Base-by-base conservation (phyloP, 2,329 filamentous ascomycete genomes). In the Knoxdaviesia proteae region DNA sequence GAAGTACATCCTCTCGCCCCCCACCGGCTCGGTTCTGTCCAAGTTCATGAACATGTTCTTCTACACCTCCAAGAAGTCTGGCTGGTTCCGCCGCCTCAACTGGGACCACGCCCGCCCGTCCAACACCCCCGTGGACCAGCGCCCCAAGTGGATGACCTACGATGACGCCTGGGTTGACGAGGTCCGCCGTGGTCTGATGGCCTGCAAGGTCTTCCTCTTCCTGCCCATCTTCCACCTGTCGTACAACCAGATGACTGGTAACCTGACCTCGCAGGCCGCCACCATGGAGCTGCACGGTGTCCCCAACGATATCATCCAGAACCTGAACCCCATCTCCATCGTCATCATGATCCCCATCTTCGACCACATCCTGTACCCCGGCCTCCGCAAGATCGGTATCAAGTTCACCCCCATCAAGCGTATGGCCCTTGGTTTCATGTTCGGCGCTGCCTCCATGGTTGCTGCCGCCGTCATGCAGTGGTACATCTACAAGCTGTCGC, bases 111-210 rank as follows among this genome's bases (percentile, higher is more conserved):
- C 74, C 46, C 82, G 81, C 60, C 80, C 80, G 3, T 80, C 74
- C 54, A 61, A 64, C 34, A 64, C 83, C 5, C 60, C 68, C 7
- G 60, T 67, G 35, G 57, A 56, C 1, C 55, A 65, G 48, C 74
- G 75, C 43, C 80, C 80, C 0, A 36, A 44, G 0, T 87, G 80
- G 80, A 86, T 87, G 77, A 80, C 76, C 0, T 86, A 84, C 50
- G 81, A 88, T 47, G 83, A 88, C 50, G 72, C 73, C 42, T 88
- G 81, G 80, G 81, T 88, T 34, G 80, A 84, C 54, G 79, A 87
- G 54, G 74, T 86, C 40, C 67, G 67, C 42, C 77, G 80, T 58
- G 80, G 79, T 47, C 62, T 81, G 44, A 65, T 69, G 50, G 77
- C 78, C 44, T 82, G 77, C 62, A 66, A 71, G 48, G 79, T 84